Conservation (phyloP, 106 monocot species). For the Agapanthus africanus region DNA sequence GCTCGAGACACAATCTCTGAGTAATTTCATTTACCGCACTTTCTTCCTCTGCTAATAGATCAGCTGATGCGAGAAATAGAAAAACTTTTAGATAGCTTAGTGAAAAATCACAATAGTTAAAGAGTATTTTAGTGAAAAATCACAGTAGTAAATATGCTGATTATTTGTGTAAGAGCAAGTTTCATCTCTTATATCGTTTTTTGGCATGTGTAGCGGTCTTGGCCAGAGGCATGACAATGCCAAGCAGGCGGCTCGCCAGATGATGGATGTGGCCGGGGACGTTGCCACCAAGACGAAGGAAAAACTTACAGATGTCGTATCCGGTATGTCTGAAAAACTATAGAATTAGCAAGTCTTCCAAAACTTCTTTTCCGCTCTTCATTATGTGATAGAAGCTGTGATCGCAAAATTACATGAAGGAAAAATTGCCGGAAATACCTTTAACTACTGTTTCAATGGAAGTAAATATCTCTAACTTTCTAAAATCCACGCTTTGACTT, state of each 20-base stretch:
- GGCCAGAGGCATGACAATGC: neutral
- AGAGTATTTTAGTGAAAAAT: neutral
- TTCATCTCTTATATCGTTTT: too few species aligned
- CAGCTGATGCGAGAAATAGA: neutral
- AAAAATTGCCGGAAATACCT: too few species aligned
- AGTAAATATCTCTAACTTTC: too few species aligned
- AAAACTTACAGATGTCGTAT: neutral
- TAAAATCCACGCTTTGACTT: too few species aligned
- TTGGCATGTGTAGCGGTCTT: neutral
- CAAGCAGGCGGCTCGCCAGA: neutral
- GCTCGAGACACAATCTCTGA: neutral
- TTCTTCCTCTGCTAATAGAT: too few species aligned
- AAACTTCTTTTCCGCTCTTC: too few species aligned
- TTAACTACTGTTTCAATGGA: too few species aligned
- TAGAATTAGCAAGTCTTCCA: neutral
- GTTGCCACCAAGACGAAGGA: neutral
- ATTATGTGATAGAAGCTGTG: too few species aligned
- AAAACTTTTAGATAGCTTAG: too few species aligned
- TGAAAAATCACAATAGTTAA: neutral
- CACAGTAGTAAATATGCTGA: too few species aligned
- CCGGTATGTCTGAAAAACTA: neutral
- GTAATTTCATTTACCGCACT: neutral
- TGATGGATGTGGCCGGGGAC: conserved; percentile 6
- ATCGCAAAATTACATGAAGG: too few species aligned
- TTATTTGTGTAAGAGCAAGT: too few species aligned